These are phyloP conservation scores for Globisporangium irregulare DNA, from an alignment of 352 stramenopile genomes.

Conservation along the genomic window DNA sequence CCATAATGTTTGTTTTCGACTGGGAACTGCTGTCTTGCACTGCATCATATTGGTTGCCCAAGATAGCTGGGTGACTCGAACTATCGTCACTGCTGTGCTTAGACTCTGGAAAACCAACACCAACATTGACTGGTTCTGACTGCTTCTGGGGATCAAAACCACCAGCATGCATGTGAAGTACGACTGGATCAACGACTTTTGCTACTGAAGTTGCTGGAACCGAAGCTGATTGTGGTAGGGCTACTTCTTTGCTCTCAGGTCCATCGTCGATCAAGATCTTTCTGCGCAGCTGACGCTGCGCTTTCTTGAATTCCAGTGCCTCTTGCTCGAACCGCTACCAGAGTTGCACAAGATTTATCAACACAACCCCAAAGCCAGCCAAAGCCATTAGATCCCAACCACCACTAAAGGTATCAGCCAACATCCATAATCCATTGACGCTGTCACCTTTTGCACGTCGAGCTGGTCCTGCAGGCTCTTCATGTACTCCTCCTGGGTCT, in stretches of 20 bases:
- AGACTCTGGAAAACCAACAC: not conserved
- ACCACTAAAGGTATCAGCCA: not conserved
- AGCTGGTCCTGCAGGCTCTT: slow-evolving; percentile 45
- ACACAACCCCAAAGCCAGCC: not conserved
- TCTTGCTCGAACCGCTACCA: slow-evolving; percentile 19
- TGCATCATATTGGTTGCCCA: not conserved
- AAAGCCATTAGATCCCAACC: not conserved
- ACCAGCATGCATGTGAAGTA: not conserved
- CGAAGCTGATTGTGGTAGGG: not conserved
- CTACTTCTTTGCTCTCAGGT: not conserved
- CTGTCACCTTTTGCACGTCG: slow-evolving; percentile 43
- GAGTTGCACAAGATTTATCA: not conserved
- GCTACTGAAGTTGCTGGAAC: not conserved
- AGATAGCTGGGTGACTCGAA: not conserved
- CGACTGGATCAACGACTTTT: not conserved
- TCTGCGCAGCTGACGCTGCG: not conserved
- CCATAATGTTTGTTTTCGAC: not conserved
- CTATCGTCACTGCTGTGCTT: not conserved
- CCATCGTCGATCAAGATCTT: slow-evolving; percentile 4
- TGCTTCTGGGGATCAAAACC: not conserved
- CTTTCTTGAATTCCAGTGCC: slow-evolving; percentile 14
- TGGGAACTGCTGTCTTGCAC: not conserved
- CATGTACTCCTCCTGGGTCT: slow-evolving; percentile 38
- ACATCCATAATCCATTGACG: not conserved
- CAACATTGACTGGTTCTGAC: not conserved